Evolutionary conservation across 2,329 filamentous ascomycete genomes (phyloP), one percentile per base, ranked within the genome.

Genomic region (Fusarium sp.): DNA sequence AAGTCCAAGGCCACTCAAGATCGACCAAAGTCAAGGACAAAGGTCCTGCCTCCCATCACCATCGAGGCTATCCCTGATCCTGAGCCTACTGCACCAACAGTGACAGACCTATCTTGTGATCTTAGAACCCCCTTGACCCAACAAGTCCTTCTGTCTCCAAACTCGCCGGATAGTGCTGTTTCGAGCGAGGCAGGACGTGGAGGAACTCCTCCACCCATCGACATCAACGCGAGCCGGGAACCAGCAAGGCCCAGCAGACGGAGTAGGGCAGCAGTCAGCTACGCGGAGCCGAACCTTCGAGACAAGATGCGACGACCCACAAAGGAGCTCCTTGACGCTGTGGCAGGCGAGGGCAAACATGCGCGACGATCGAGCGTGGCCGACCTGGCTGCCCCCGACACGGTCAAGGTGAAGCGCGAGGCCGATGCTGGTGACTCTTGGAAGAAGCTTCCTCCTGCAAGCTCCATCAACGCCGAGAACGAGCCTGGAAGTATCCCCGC

Each of bases 281-380:
- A 96, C 80, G 92, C 93, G 12, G 93, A 96, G 80, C 94, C 94
- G 2, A 96, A 93, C 77, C 85, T 96, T 46, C 88, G 92, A 70
- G 92, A 92, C 79, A 96, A 96, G 83, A 95, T 96, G 93, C 89
- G 94, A 67, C 89, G 94, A 67, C 93, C 94, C 24, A 93, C 92
- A 2, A 94, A 94, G 79, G 90, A 94, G 72, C 82, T 95, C 11
- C 89, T 92, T 38, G 93, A 95, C 80, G 93, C 93, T 2, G 93
- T 96, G 16, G 83, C 88, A 12, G 90, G 89, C n/a, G 89, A 92
- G 74, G 88, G 87, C 35, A 91, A 87, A 77, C 85, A 87, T 67
- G 66, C 86, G 73, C 79, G 85, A 58, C 81, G 84, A 62, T 82
- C 81, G 27, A 87, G 84, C 69, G 83, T 76, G 51, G 77, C 67